phyloP scores from a whole-genome alignment of 495 filamentous ascomycete genomes.

The Xylaria curta region DNA sequence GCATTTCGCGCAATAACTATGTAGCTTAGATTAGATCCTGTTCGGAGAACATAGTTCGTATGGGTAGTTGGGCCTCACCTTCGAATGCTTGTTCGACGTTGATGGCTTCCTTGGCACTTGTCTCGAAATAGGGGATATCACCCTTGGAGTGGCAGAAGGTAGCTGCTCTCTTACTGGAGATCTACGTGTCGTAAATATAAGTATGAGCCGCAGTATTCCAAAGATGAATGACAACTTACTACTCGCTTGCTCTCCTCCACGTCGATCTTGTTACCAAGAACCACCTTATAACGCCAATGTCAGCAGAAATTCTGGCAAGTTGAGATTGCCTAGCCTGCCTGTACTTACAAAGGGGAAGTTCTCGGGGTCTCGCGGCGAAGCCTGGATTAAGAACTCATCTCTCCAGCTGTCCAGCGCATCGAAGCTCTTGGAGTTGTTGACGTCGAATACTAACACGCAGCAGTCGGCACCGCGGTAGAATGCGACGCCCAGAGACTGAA shows the following conservation, averaged over 20 bases:
- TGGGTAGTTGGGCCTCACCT: conserved; percentile 58
- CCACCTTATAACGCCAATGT: conserved; percentile 61
- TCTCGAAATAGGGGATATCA: conserved; percentile 98
- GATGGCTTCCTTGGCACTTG: conserved; percentile 96
- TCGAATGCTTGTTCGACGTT: conserved; percentile 99
- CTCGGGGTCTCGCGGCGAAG: conserved; percentile 93
- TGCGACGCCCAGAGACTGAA: conserved; percentile 95
- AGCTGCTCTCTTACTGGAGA: conserved; percentile 93
- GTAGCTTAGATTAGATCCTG: neutral
- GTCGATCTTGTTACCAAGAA: conserved; percentile 99
- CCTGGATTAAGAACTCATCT: conserved; percentile 98
- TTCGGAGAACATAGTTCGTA: neutral
- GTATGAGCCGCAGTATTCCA: neutral
- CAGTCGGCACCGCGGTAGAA: conserved; percentile 99
- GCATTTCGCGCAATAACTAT: conserved; percentile 96
- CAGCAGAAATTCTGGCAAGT: conserved; percentile 14
- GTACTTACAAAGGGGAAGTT: conserved; percentile 91
- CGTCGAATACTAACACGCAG: conserved; percentile 97
- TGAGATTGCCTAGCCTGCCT: neutral
- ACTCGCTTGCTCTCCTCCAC: conserved; percentile 97
- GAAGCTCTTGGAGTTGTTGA: conserved; percentile 99
- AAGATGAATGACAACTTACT: conserved; percentile 50
- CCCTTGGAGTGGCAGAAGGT: conserved; percentile 98
- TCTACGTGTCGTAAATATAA: conserved; percentile 51
- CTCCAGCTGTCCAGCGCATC: conserved; percentile 98